phyloP scores from a whole-genome alignment of 768 basidiomycete genomes.

The Royoungia palumana region DNA sequence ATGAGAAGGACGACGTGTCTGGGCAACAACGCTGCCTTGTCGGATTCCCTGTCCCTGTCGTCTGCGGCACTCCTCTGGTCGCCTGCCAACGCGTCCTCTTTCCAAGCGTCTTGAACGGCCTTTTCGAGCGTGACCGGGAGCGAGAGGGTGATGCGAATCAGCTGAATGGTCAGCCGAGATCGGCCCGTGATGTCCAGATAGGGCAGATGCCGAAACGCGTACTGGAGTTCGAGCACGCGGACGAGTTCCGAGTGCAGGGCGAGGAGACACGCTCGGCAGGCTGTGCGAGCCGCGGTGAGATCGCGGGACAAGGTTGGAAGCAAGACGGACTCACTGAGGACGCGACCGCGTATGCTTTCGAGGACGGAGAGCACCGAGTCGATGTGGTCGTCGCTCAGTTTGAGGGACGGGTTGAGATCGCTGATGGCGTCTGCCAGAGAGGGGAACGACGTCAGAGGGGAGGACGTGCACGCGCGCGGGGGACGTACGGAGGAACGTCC shows the following conservation, averaged over 20 bases:
- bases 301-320: not conserved
- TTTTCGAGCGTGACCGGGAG: slow-evolving; percentile 72
- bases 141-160: slow-evolving; percentile 72
- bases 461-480: no score
- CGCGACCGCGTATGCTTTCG: slow-evolving; percentile 66
- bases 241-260: slow-evolving; percentile 69
- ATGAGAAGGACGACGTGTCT: slow-evolving; percentile 57
- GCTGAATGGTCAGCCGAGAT: slow-evolving; percentile 69
- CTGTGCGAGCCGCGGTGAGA: slow-evolving; percentile 34
- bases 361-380: slow-evolving; percentile 70
- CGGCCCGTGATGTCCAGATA: slow-evolving; percentile 78
- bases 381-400: slow-evolving; percentile 75
- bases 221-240: slow-evolving; percentile 80
- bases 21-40: slow-evolving; percentile 45
- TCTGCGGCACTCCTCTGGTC: slow-evolving; percentile 5
- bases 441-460: no score
- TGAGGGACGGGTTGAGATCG: slow-evolving; percentile 75
- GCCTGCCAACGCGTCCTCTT: slow-evolving; percentile 9
- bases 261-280: slow-evolving; percentile 73
- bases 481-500: slow-evolving; percentile 64
- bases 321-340: slow-evolving; percentile 51
- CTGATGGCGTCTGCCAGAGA: slow-evolving; percentile 61
- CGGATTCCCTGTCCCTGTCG: slow-evolving; percentile 13
- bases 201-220: slow-evolving; percentile 67
- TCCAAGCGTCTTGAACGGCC: slow-evolving; percentile 47